These are phyloP conservation scores for Mediolabrus comicus DNA, from an alignment of 108 stramenopile genomes.

Conservation along the genomic window DNA sequence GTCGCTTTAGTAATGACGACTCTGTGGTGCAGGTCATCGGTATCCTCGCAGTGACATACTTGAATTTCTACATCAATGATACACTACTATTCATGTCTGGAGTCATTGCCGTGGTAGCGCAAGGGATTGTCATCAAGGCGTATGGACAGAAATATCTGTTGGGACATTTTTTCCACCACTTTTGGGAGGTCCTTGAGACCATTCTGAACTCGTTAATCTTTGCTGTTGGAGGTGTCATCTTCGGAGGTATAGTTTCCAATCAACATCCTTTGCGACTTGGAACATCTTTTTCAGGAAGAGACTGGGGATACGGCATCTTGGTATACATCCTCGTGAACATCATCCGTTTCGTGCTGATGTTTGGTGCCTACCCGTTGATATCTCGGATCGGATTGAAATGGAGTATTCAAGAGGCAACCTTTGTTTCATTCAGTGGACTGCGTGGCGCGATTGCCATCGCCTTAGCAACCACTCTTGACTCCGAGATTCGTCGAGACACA, in stretches of 20 bases:
- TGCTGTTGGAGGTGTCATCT: slow-evolving; percentile 4
- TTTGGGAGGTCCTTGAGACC: slow-evolving; percentile 3
- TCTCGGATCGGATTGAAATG: slow-evolving; percentile 25
- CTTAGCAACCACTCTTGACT: too few relatives aligned
- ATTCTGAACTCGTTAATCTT: slow-evolving; percentile 8
- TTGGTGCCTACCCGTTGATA: slow-evolving; percentile 20
- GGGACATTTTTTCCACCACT: too few relatives aligned
- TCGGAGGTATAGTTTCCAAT: not conserved
- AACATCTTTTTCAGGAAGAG: too few relatives aligned
- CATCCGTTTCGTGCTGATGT: slow-evolving; percentile 37
- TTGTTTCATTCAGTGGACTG: slow-evolving; percentile 34
- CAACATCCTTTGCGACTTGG: too few relatives aligned
- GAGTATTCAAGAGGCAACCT: slow-evolving; percentile 27
- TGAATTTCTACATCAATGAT: slow-evolving; percentile 80
- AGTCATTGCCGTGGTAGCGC: slow-evolving; percentile 71
- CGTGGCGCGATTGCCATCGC: slow-evolving; percentile 45
- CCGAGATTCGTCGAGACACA: too few relatives aligned
- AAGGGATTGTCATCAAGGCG: slow-evolving; percentile 61
- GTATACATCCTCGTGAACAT: slow-evolving; percentile 18
- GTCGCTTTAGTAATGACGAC: slow-evolving; percentile 63
- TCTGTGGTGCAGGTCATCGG: slow-evolving; percentile 78
- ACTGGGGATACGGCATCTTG: slow-evolving; percentile 37
- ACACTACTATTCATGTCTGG: slow-evolving; percentile 58
- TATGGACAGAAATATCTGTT: slow-evolving; percentile 34
- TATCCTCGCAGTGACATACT: slow-evolving; percentile 77